Evolutionary conservation across 2,329 filamentous ascomycete species (phyloP), one percentile per base, ranked within the genome.

Genomic region (Emericellopsis cladophorae): DNA sequence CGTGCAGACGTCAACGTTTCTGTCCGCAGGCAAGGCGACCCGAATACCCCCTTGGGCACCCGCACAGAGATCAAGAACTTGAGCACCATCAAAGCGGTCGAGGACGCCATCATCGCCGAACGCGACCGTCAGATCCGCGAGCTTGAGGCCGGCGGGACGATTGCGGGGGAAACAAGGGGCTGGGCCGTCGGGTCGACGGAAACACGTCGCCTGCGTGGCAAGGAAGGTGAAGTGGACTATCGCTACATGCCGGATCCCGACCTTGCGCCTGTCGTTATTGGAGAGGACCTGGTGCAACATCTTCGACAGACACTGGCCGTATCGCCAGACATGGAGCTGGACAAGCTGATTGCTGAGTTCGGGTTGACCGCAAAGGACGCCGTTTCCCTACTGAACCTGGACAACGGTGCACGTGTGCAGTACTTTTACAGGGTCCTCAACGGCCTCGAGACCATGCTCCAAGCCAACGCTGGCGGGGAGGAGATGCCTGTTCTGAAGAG

Each of bases 211-310:
- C 65, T 98, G 35, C 76, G 92, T 52, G 87, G 87, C 22, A 98
- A 98, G 59, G 92, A 96, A 59, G 92, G 92, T 37, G 90, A 95
- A 55, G 88, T 96, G 6, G 92, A 98, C 59, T 98, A 98, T 60
- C 74, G 92, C 34, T 98, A 98, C 56, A 96, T 98, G 90, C 90
- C 92, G 0, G 92, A 98, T 57, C 86, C 92, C 5, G 92, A 98
- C 55, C 70, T 98, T 12, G 73, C 76, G 0, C 87, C 92, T 2
- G 68, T 98, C 2, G 56, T 88, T 3, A 82, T 98, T 45, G 79
- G 79, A 7, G 55, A 70, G 2, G 79, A 84, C 43, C 67, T 96
- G 1, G 65, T 95, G 5, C 54, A 68, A 5, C 68, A 80, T 46
- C 66, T 96, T 12, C 63, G 60, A 16, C 49, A 60, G 1, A 81